Evolutionary conservation across 257 asterid genomes (phyloP).

Genomic region (Eucommia ulmoides): DNA sequence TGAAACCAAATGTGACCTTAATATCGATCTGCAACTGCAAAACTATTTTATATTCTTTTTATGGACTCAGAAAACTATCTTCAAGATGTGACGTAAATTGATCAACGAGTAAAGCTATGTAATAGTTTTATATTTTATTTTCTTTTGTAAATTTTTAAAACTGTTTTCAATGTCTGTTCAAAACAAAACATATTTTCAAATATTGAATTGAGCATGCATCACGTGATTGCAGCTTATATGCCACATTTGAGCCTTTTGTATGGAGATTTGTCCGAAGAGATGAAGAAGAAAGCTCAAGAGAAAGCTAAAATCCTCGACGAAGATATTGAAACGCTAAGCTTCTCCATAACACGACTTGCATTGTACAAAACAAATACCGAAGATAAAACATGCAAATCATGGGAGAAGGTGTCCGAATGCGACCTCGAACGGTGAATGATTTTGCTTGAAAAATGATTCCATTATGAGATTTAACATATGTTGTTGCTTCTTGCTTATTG

Average conservation of each 20-base stretch:
- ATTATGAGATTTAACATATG: too few relatives aligned
- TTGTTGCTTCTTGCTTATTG: too few relatives aligned
- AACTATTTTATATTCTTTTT: too few relatives aligned
- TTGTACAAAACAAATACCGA: conserved; percentile 68
- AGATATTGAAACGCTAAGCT: conserved; percentile 33
- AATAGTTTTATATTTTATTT: not conserved
- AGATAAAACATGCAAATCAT: conserved; percentile 73
- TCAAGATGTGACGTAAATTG: not conserved
- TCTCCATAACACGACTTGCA: conserved; percentile 55
- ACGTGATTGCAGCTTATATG: conserved; percentile 62
- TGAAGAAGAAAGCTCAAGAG: conserved; percentile 59
- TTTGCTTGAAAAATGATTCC: too few relatives aligned
- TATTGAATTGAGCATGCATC: not conserved
- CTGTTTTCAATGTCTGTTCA: not conserved
- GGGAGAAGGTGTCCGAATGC: conserved; percentile 75
- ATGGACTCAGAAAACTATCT: not conserved
- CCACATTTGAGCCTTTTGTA: conserved; percentile 91
- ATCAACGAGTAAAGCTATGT: not conserved
- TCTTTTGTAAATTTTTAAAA: not conserved
- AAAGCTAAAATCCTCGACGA: conserved; percentile 56
- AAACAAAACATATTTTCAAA: not conserved
- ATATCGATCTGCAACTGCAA: not conserved
- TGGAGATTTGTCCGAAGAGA: conserved; percentile 59
- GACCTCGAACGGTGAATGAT: conserved; percentile 20
- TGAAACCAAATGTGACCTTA: not conserved